Percentiles rank a stretch among this genome's conserved stretches.
Evolutionary conservation across 331 rosid species (phyloP).

Genomic region (Phaseolus coccineus): DNA sequence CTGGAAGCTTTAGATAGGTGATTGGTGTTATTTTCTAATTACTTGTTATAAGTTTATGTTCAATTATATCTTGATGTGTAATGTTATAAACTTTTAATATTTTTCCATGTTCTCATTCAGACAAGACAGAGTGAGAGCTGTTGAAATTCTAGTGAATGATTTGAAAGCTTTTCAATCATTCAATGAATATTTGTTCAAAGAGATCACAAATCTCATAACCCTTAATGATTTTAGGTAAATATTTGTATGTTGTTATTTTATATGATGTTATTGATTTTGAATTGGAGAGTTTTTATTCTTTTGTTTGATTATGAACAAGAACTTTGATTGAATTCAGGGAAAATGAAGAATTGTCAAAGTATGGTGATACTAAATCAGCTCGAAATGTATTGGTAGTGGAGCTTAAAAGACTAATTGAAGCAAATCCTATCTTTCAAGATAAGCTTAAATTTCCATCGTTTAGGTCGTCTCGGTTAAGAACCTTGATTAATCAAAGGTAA

Average conservation of each 20-base stretch:
- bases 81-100: not conserved
- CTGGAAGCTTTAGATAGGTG: constrained; percentile 71
- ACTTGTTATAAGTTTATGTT: not conserved
- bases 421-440: constrained; percentile 56
- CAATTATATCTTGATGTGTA: not conserved
- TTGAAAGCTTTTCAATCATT: constrained; percentile 56
- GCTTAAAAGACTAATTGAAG: constrained; percentile 64
- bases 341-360: constrained; percentile 63
- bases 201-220: constrained; percentile 62
- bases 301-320: not conserved
- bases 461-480: constrained; percentile 55
- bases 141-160: constrained; percentile 66
- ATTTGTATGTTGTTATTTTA: not conserved
- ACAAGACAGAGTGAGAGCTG: constrained; percentile 54
- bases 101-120: constrained; percentile 40
- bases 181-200: constrained; percentile 60
- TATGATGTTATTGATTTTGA: not conserved
- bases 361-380: constrained; percentile 62
- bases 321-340: constrained; percentile 53
- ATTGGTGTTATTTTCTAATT: not conserved
- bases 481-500: constrained; percentile 62
- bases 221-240: constrained; percentile 67
- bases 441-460: constrained; percentile 61
- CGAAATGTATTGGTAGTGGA: constrained; percentile 57
- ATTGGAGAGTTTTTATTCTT: not conserved